Evolutionary conservation across 306 rosid genomes (phyloP).

Genomic region (Pyrus pyrifolia): DNA sequence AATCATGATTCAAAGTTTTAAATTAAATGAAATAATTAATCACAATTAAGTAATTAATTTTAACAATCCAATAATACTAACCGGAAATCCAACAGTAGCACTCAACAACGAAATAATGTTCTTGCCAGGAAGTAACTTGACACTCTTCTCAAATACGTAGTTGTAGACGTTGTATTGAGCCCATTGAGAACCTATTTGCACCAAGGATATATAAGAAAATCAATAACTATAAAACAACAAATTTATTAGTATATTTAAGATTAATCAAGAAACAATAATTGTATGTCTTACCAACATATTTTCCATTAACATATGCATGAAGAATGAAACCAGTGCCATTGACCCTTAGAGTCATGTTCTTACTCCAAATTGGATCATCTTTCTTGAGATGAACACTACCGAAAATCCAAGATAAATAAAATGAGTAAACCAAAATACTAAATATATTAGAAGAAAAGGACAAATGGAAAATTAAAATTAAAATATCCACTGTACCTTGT

Average conservation of each 20-base stretch:
- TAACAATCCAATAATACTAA: neutral
- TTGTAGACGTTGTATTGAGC: constrained; percentile 20
- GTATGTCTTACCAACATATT: constrained; percentile 26
- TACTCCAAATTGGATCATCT: constrained; percentile 40
- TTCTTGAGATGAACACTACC: constrained; percentile 23
- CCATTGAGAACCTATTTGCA: constrained; percentile 39
- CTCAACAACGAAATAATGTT: constrained; percentile 42
- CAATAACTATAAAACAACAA: neutral
- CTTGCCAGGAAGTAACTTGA: constrained; percentile 33
- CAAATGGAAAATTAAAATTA: neutral
- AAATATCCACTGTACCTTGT: constrained; percentile 21
- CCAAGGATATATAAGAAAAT: neutral
- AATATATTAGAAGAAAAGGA: too few relatives aligned
- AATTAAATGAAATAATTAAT: neutral
- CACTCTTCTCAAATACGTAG: constrained; percentile 24
- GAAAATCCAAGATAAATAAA: neutral
- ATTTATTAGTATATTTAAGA: neutral
- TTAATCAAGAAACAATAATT: neutral
- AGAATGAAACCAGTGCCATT: constrained; percentile 42
- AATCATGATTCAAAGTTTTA: neutral
- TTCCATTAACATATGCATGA: constrained; percentile 43
- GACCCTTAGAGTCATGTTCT: constrained; percentile 27
- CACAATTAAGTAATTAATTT: neutral
- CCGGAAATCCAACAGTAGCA: constrained; percentile 40
- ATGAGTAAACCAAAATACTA: neutral